phyloP scores from a whole-genome alignment of 2,329 filamentous ascomycete genomes.

The Botrytis deweyae region DNA sequence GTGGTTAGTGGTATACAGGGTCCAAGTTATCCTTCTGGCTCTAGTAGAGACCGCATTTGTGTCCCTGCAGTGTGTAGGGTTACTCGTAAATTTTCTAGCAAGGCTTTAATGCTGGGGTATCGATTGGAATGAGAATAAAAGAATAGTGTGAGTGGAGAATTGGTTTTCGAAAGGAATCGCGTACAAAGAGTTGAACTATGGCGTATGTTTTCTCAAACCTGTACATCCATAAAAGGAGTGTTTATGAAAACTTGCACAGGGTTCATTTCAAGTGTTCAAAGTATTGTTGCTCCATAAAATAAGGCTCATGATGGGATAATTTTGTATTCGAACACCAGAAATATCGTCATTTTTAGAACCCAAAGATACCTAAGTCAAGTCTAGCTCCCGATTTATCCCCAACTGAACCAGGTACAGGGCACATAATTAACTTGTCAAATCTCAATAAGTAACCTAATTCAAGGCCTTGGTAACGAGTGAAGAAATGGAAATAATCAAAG shows the following conservation, averaged over 20 bases:
- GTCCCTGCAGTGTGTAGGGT: slow-evolving; percentile 12
- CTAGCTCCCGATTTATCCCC: slow-evolving; percentile 5
- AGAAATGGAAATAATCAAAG: neutral
- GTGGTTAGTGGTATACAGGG: slow-evolving; percentile 13
- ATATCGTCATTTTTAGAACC: neutral
- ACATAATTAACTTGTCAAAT: slow-evolving; percentile 7
- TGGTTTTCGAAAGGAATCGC: slow-evolving; percentile 10
- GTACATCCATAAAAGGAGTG: neutral
- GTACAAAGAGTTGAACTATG: neutral
- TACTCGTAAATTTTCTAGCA: slow-evolving; percentile 1
- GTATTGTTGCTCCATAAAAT: slow-evolving; percentile 4
- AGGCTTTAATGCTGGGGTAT: neutral
- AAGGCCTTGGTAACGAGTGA: slow-evolving; percentile 16
- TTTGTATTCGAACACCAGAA: neutral
- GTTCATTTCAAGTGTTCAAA: neutral
- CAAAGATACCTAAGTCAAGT: slow-evolving; percentile 4
- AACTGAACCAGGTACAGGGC: slow-evolving; percentile 5
- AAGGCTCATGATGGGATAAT: slow-evolving; percentile 7
- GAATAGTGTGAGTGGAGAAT: neutral
- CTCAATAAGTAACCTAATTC: slow-evolving; percentile 14
- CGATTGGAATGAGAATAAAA: neutral
- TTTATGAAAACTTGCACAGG: slow-evolving; percentile 11
- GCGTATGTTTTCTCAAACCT: neutral
- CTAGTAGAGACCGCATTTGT: slow-evolving; percentile 19
- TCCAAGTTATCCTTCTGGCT: slow-evolving; percentile 3